These are phyloP conservation scores for Kodamaea hsintzibuensis DNA, from an alignment of 805 yeast species.

Conservation along the genomic window DNA sequence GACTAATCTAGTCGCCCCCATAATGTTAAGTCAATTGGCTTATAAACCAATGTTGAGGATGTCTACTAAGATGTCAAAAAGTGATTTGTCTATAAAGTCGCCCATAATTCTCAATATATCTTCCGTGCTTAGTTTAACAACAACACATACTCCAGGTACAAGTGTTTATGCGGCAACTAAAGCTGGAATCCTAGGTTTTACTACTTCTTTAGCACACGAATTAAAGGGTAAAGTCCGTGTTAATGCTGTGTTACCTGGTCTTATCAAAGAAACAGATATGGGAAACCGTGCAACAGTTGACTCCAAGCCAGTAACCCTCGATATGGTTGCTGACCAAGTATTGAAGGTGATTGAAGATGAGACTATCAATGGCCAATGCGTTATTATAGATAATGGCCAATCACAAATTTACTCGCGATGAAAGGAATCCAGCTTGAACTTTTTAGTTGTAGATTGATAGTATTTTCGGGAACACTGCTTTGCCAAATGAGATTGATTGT, in stretches of 20 bases:
- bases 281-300: slow-evolving; percentile 35
- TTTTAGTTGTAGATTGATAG: not conserved
- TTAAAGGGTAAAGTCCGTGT: slow-evolving; percentile 56
- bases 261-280: slow-evolving; percentile 68
- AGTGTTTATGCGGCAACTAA: slow-evolving; percentile 69
- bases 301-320: slow-evolving; percentile 24
- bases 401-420: not conserved
- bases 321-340: slow-evolving; percentile 28
- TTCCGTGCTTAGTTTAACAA: slow-evolving; percentile 55
- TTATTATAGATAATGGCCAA: slow-evolving; percentile 1
- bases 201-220: slow-evolving; percentile 60
- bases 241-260: slow-evolving; percentile 69
- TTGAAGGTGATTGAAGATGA: slow-evolving; percentile 23
- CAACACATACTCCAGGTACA: slow-evolving; percentile 50
- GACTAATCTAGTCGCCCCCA: slow-evolving; percentile 62
- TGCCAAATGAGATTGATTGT: not conserved
- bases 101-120: slow-evolving; percentile 61
- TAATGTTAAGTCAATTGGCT: slow-evolving; percentile 55
- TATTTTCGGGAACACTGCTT: not conserved
- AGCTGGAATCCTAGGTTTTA: slow-evolving; percentile 66
- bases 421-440: not conserved
- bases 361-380: slow-evolving; percentile 26
- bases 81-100: slow-evolving; percentile 8
- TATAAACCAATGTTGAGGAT: slow-evolving; percentile 49
- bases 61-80: slow-evolving; percentile 12